Conservation (phyloP, 805 yeast species). For the Saturnispora sanitii region DNA sequence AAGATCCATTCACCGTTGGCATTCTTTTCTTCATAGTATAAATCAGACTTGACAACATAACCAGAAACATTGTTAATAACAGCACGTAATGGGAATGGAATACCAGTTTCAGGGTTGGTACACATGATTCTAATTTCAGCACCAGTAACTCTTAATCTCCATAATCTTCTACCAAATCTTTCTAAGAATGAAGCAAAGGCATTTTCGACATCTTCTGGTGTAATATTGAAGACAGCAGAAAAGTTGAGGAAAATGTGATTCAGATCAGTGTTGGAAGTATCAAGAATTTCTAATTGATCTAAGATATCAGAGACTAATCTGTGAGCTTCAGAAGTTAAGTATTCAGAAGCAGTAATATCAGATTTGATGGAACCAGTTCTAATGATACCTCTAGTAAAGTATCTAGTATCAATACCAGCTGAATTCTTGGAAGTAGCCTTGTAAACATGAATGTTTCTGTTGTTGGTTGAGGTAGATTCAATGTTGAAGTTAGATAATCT, state of each 20-base stretch:
- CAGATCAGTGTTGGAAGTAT: constrained; percentile 89
- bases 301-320: constrained; percentile 91
- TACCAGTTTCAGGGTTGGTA: constrained; percentile 77
- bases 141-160: constrained; percentile 94
- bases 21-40: constrained; percentile 90
- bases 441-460: constrained; percentile 94
- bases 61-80: constrained; percentile 94
- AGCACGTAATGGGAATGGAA: constrained; percentile 93
- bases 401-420: constrained; percentile 79
- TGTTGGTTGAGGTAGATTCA: constrained; percentile 90
- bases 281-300: constrained; percentile 90
- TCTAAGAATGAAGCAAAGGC: constrained; percentile 97
- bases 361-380: constrained; percentile 93
- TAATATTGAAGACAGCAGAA: constrained; percentile 88
- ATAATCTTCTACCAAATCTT: constrained; percentile 91
- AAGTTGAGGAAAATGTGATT: constrained; percentile 96
- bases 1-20: constrained; percentile 93
- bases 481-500: constrained; percentile 91
- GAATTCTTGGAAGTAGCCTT: constrained; percentile 94
- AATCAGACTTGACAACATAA: constrained; percentile 89
- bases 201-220: constrained; percentile 92
- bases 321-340: constrained; percentile 92
- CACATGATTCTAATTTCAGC: constrained; percentile 97
- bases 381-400: constrained; percentile 93
- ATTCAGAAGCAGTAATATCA: constrained; percentile 87